Evolutionary conservation across 805 yeast species (phyloP).

Genomic region (Diddensiella caesifluorescens): DNA sequence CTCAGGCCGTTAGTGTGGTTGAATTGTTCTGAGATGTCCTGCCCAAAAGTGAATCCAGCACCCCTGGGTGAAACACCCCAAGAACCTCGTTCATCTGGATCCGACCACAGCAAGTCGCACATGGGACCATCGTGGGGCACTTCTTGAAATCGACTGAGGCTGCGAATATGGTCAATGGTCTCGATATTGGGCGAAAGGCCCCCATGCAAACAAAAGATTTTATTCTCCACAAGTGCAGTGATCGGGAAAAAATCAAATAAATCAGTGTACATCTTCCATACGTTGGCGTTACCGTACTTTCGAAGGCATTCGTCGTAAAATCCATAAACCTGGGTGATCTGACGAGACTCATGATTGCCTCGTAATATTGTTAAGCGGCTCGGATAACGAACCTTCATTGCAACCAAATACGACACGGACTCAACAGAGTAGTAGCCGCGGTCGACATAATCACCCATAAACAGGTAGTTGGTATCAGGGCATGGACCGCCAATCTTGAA

Average conservation of each 20-base stretch:
- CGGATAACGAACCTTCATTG: slow-evolving; percentile 93
- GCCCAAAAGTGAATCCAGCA: slow-evolving; percentile 98
- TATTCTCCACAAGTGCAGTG: slow-evolving; percentile 89
- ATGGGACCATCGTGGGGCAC: slow-evolving; percentile 98
- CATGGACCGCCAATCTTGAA: slow-evolving; percentile 95
- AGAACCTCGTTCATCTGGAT: slow-evolving; percentile 95
- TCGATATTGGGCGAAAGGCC: slow-evolving; percentile 97
- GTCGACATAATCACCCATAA: slow-evolving; percentile 89
- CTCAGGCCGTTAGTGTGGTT: slow-evolving; percentile 87
- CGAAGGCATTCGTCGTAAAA: slow-evolving; percentile 95
- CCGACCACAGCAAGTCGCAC: slow-evolving; percentile 96
- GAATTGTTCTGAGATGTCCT: slow-evolving; percentile 91
- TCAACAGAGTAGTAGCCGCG: slow-evolving; percentile 87
- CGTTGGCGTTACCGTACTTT: slow-evolving; percentile 88
- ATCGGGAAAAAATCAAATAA: slow-evolving; percentile 93
- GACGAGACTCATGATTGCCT: slow-evolving; percentile 95
- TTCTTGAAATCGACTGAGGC: slow-evolving; percentile 88
- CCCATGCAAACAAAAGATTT: slow-evolving; percentile 91
- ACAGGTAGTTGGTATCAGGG: slow-evolving; percentile 86
- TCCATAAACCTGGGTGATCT: slow-evolving; percentile 94
- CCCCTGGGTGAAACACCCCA: slow-evolving; percentile 99
- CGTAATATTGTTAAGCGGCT: slow-evolving; percentile 87
- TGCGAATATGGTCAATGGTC: slow-evolving; percentile 90
- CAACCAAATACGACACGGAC: slow-evolving; percentile 84
- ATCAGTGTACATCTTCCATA: slow-evolving; percentile 92